Evolutionary conservation across 108 stramenopile species (phyloP).

Genomic region (Pseudonitzschia pungens): DNA sequence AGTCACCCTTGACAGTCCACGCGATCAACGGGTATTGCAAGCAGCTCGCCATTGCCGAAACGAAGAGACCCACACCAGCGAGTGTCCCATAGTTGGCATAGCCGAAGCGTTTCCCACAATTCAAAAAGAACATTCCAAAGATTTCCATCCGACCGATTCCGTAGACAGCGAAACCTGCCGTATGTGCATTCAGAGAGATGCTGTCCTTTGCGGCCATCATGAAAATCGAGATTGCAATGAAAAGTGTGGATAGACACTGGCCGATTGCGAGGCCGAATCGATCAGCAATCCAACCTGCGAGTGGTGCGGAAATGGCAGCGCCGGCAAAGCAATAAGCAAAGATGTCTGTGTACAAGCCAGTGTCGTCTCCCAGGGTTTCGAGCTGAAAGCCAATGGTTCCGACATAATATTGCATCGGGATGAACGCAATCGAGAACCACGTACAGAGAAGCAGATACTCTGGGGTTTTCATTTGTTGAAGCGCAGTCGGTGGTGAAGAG

Average conservation of each 20-base stretch:
- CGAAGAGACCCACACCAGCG: slow-evolving; percentile 36
- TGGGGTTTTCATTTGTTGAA: slow-evolving; percentile 28
- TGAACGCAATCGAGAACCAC: slow-evolving; percentile 40
- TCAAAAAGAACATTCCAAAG: slow-evolving; percentile 50
- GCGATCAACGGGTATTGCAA: slow-evolving; percentile 45
- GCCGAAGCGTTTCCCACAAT: slow-evolving; percentile 49
- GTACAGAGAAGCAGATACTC: slow-evolving; percentile 38
- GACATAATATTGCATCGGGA: slow-evolving; percentile 51
- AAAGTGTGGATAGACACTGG: slow-evolving; percentile 33
- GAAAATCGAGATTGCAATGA: slow-evolving; percentile 29
- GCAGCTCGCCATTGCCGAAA: slow-evolving; percentile 34
- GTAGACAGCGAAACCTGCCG: slow-evolving; percentile 25
- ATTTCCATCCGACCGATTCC: slow-evolving; percentile 42
- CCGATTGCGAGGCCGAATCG: slow-evolving; percentile 34
- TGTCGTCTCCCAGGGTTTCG: slow-evolving; percentile 38
- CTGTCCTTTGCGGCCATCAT: slow-evolving; percentile 24
- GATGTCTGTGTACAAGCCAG: slow-evolving; percentile 34
- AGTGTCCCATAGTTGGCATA: slow-evolving; percentile 43
- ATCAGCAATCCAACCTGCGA: slow-evolving; percentile 39
- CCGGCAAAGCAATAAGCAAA: slow-evolving; percentile 45
- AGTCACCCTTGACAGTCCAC: slow-evolving; percentile 27
- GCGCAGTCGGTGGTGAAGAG: neutral
- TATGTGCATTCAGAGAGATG: slow-evolving; percentile 25
- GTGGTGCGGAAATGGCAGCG: slow-evolving; percentile 27
- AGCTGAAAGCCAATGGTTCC: slow-evolving; percentile 44